Evolutionary conservation across 2,329 filamentous ascomycete species (phyloP), one percentile per base, ranked within the genome.

Genomic region (Ilyonectria mors-panacis): DNA sequence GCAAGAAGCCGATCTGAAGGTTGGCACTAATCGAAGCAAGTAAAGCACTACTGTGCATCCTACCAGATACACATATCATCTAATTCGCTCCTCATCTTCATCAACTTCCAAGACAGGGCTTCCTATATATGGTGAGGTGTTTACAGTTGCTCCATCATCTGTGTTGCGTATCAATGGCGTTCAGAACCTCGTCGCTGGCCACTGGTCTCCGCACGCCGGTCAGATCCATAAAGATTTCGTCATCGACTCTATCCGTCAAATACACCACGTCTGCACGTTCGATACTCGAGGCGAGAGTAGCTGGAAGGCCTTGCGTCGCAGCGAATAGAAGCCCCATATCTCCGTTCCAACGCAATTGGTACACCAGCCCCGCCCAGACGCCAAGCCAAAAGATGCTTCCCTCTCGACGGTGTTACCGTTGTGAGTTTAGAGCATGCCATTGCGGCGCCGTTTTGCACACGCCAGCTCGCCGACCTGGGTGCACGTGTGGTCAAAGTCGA

Each of bases 401-500:
- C 23, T n/a, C 58, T 67, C 9, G 47, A 67, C 39, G 56, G 42
- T 9, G 60, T 54, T 48, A 44, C 58, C 26, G 85, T 88, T 8
- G 82, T 88, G 23, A 85, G 85, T 45, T 78, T 88, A 0, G 86
- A 88, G 64, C 86, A 88, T 73, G 86, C 86, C 53, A 85, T 88
- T 68, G 84, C 86, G 0, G 86, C 85, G 0, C 86, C 86, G 1
- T 87, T 87, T 65, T 87, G 85, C 67, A 88, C 86, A 0, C 80
- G 86, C 1, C 86, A 88, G 57, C 79, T 87, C 5, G 85, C 86
- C 19, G 86, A 88, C 66, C 78, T 85, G 9, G 86, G 86, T 13
- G 86, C 86, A 2, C 80, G 86, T 6, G 85, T 88, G 21, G 88
- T 88, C 75, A 88, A 88, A 73, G 76, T 88, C 21, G 86, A 88